Evolutionary conservation across 345 rosid species (phyloP), one percentile per base, ranked within the genome.

Genomic region (Angophora floribunda): DNA sequence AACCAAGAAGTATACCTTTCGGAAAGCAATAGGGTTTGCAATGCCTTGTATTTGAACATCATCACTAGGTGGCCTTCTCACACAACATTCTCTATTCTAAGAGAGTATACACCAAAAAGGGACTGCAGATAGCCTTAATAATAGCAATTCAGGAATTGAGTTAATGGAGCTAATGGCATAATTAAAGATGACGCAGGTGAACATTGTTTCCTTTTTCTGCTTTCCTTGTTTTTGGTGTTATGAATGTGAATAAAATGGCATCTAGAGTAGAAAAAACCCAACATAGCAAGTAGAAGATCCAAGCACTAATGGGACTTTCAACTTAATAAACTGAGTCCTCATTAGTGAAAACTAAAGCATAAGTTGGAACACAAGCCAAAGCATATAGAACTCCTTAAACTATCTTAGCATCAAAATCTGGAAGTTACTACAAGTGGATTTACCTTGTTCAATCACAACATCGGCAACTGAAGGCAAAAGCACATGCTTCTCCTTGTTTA

Each of bases 401-500:
- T 9, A 28, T 52, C 55, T 45, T n/a, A 61, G 4, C 36, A 51
- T 44, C 45, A 47, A n/a, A 55, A 32, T n/a, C 53, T 19, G 50
- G 85, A 75, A 9, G 3, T 47, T 32, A 36, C 28, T 22, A 50
- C 30, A 7, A 49, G 84, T 28, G 75, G 41, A 51, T 87, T 88
- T 90, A 94, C 96, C 97, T 94, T 94, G 97, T 88, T 95, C 97
- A 59, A 94, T 88, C 47, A 94, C 91, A 86, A 95, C 88, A 86
- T 95, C 97, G 22, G 93, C 93, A 50, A 95, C 96, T 2, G 94
- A 94, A 90, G 94, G 93, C 87, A 95, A 87, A 53, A 95, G 88
- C 86, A 95, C 93, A 91, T 94, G 94, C 93, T 94, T 95, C 94
- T 94, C 96, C 88, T 91, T 95, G 90, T 94, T 92, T 36, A 95